Evolutionary conservation across 306 rosid genomes (phyloP).

Genomic region (Quercus variabilis): DNA sequence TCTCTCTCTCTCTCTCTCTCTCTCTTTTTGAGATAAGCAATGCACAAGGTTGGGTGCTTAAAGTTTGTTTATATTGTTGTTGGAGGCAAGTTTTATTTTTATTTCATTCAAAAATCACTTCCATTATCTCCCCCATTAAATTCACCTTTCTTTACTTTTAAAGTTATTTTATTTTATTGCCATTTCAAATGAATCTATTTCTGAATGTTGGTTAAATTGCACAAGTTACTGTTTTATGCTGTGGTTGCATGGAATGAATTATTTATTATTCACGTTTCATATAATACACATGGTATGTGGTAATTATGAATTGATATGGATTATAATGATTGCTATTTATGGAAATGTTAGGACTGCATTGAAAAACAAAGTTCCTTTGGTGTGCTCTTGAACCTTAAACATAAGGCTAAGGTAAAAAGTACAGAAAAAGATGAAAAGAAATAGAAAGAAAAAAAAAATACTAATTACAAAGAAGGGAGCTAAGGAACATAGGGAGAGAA

Average conservation of each 20-base stretch:
- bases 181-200: neutral
- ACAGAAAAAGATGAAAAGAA: no score
- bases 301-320: conserved; percentile 19
- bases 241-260: neutral
- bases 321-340: conserved; percentile 23
- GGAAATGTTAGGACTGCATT: conserved; percentile 75
- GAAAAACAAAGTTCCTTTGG: conserved; percentile 97
- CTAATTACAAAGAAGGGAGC: no score
- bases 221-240: neutral
- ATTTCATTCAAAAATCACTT: neutral
- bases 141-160: neutral
- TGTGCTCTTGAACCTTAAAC: conserved; percentile 65
- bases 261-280: neutral
- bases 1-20: no score
- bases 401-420: no score
- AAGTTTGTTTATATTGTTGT: conserved; percentile 58
- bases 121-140: neutral
- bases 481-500: no score
- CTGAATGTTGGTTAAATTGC: neutral
- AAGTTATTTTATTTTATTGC: neutral
- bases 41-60: conserved; percentile 88
- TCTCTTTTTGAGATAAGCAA: conserved; percentile 33
- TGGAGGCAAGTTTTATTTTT: conserved; percentile 65
- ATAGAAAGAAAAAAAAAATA: no score
- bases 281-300: neutral